Percentiles rank a stretch among this genome's conserved stretches.
These are phyloP conservation scores for Ilex paraguariensis DNA, from an alignment of 305 asterid species.

Conservation along the genomic window DNA sequence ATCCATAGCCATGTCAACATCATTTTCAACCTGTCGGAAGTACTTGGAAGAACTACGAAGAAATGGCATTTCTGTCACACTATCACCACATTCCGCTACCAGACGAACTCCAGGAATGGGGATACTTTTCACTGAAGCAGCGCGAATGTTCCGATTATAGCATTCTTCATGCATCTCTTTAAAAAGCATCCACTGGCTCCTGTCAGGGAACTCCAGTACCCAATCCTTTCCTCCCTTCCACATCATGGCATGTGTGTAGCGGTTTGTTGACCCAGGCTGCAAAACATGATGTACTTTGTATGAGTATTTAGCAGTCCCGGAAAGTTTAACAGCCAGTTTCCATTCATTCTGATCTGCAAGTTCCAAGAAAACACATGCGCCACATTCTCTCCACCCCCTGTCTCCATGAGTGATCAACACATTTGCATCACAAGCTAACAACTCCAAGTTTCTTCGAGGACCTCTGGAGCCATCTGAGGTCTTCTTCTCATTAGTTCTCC, in stretches of 20 bases:
- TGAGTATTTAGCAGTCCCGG: slow-evolving; percentile 68
- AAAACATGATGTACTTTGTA: slow-evolving; percentile 69
- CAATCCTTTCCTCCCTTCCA: slow-evolving; percentile 99
- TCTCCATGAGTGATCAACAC: slow-evolving; percentile 69
- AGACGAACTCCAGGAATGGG: slow-evolving; percentile 92
- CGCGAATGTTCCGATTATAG: slow-evolving; percentile 84
- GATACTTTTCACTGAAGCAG: slow-evolving; percentile 90
- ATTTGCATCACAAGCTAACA: slow-evolving; percentile 61
- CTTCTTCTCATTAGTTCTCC: slow-evolving; percentile 86
- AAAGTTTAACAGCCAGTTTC: slow-evolving; percentile 69
- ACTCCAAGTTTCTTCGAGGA: slow-evolving; percentile 58
- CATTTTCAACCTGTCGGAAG: slow-evolving; percentile 75
- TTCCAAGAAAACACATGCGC: slow-evolving; percentile 71
- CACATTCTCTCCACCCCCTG: slow-evolving; percentile 95
- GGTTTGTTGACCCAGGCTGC: slow-evolving; percentile 94
- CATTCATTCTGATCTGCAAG: slow-evolving; percentile 83
- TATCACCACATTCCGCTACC: slow-evolving; percentile 61
- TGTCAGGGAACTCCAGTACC: slow-evolving; percentile 89
- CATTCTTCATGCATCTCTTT: slow-evolving; percentile 99
- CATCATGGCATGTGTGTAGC: slow-evolving; percentile 98
- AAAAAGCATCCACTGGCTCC: slow-evolving; percentile 92
- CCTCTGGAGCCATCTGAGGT: slow-evolving; percentile 50
- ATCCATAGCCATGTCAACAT: slow-evolving; percentile 93
- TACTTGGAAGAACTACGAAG: slow-evolving; percentile 53
- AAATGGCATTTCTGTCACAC: slow-evolving; percentile 46